Evolutionary conservation across 805 yeast species (phyloP), one percentile per base, ranked within the genome.

Genomic region (Metschnikowia hibisci): DNA sequence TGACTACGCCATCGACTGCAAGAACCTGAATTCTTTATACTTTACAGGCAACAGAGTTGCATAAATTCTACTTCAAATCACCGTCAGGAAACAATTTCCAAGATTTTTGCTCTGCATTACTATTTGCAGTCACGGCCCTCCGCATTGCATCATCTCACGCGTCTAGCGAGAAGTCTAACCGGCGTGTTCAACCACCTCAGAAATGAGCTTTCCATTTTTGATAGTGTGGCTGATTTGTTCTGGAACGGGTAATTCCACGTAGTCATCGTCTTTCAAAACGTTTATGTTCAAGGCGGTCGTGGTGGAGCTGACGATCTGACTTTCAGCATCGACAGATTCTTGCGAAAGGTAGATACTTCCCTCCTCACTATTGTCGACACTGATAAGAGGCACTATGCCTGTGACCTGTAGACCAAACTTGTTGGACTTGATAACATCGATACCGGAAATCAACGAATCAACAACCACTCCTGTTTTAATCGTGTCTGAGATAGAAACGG

Each of bases 161-260:
- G 13, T 36, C 18, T 27, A 13, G 32, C 18, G 32, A 36, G 20
- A n/a, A 16, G 30, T 10, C 33, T 37, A 87, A 48, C 90, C 93
- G 23, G 83, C 81, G 64, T 87, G 95, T 62, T 85, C 93, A 37
- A 87, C 95, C 51, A 89, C 83, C 48, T 77, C 73, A 52, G 87
- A 80, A 27, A 74, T 71, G 47, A 90, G 64, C 57, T 77, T 76
- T 23, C 91, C 93, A 34, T 66, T 62, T 42, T 66, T 71, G 48
- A 87, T 70, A 13, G 77, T 71, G 65, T 88, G 96, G 58, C 80
- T 78, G 64, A 93, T 76, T 69, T 93, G 99, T 66, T 93, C 99
- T 7, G 98, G 96, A 32, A 86, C 78, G 7, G 96, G 82, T 42
- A 80, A 68, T 64, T 93, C 99, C 42, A 73, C 77, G 64, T 77